Evolutionary conservation across 1,284 basidiomycete genomes (phyloP).

Genomic region (Marasmius oreades): DNA sequence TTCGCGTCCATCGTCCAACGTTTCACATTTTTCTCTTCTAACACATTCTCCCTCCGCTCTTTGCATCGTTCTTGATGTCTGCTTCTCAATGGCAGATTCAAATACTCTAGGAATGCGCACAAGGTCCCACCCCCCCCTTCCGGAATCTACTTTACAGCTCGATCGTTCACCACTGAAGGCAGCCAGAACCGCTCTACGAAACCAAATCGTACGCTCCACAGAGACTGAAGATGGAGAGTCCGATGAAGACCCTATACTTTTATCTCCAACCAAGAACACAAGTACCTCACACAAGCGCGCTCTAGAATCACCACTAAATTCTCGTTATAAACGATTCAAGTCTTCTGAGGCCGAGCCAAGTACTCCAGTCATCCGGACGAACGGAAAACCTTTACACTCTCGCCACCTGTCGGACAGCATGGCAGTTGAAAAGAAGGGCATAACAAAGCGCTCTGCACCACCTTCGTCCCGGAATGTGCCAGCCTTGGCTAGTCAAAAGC

Average conservation of each 20-base stretch:
- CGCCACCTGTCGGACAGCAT: slow-evolving; percentile 34
- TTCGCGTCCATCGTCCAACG: neutral
- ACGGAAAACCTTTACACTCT: slow-evolving; percentile 21
- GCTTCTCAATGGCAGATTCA: neutral
- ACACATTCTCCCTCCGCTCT: neutral
- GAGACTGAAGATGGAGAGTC: slow-evolving; percentile 20
- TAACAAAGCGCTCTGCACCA: slow-evolving; percentile 22
- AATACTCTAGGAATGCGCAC: slow-evolving; percentile 38
- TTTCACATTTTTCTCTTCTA: neutral
- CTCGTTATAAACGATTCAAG: slow-evolving; percentile 36
- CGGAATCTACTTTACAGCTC: slow-evolving; percentile 39
- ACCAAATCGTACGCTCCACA: slow-evolving; percentile 9
- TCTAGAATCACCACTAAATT: slow-evolving; percentile 31
- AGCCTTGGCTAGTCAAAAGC: slow-evolving; percentile 22
- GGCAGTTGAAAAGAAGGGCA: slow-evolving; percentile 14
- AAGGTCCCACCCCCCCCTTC: slow-evolving; percentile 45
- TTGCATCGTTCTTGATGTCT: neutral
- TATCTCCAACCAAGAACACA: slow-evolving; percentile 32
- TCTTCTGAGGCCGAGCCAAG: slow-evolving; percentile 19
- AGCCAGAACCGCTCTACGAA: slow-evolving; percentile 36
- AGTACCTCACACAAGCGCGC: slow-evolving; percentile 32
- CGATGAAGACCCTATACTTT: slow-evolving; percentile 35
- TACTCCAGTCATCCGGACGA: slow-evolving; percentile 16
- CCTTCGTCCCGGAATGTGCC: slow-evolving; percentile 16
- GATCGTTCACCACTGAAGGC: slow-evolving; percentile 49